A percentile compares a stretch with the other conserved stretches of the same genome.
These are phyloP conservation scores for Apium graveolens DNA, from an alignment of 129 eudicot species.

Conservation along the genomic window DNA sequence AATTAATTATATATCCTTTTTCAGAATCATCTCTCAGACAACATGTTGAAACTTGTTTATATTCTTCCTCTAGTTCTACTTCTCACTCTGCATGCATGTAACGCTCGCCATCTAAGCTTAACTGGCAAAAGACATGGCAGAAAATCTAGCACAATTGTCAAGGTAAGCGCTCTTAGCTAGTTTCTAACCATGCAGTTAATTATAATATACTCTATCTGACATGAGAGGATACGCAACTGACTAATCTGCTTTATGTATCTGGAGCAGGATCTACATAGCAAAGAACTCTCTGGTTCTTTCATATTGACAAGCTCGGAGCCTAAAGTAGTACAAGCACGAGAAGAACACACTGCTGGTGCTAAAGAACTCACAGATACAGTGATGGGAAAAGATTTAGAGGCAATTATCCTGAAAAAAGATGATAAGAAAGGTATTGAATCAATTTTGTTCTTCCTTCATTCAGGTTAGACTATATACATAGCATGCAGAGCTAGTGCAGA, in stretches of 20 bases:
- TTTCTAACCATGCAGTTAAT: not conserved
- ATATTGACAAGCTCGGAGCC: not conserved
- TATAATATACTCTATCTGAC: not conserved
- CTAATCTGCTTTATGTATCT: not conserved
- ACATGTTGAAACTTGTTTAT: constrained; percentile 35
- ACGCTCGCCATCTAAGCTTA: constrained; percentile 33
- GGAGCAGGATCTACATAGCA: constrained; percentile 5
- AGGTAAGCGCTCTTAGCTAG: constrained; percentile 25
- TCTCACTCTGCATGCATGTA: constrained; percentile 61
- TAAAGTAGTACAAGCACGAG: constrained; percentile 5
- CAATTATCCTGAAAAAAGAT: not conserved
- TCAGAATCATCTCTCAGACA: not conserved
- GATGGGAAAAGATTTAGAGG: constrained; percentile 17
- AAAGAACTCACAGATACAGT: not conserved
- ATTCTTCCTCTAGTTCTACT: constrained; percentile 26
- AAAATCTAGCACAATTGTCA: constrained; percentile 14
- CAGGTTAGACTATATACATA: not conserved
- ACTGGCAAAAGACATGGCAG: constrained; percentile 17
- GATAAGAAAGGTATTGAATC: constrained; percentile 23
- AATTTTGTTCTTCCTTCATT: not conserved
- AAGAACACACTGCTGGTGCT: not conserved
- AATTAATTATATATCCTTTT: not conserved
- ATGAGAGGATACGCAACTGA: not conserved
- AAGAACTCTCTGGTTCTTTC: not conserved
- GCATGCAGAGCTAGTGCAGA: not conserved